Evolutionary conservation across 139 green algal species (phyloP), one percentile per base, ranked within the genome.

Genomic region (Chlamydomonas asymmetrica): DNA sequence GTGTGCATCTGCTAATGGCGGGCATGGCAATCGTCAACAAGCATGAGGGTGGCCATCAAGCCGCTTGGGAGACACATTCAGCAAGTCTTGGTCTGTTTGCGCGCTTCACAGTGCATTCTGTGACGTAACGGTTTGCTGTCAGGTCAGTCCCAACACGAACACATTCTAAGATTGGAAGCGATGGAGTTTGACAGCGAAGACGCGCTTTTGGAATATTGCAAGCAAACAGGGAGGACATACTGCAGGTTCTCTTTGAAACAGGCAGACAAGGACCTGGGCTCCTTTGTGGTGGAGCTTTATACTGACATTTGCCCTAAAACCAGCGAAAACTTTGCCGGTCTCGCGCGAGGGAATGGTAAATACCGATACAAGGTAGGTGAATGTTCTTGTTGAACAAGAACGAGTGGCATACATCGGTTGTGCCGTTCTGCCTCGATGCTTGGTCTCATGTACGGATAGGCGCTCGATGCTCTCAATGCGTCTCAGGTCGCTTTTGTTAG

Each of bases 241-340:
- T 43, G 61, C 23, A 23, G 43, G 6, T 41, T 77, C 7, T 31
- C 22, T 2, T 13, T 77, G 0, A 1, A 34, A 6, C 71, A 77
- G 34, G 57, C 59, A 9, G 41, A 23, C n/a, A 66, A 37, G 43
- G 56, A 60, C 10, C 23, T 69, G 29, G 71, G 71, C 41, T 59
- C 32, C 3, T 10, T 77, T 1, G 43, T 70, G 0, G 43, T 77
- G 29, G 71, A 77, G 34, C 59, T 77, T 4, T 77, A 52, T 59
- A 77, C 71, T 13, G 71, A 77, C 49, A 77, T 77, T 38, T 57
- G 59, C 22, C 71, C 71, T 39, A 59, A 39, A 35, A 77, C 71
- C 9, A 70, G 71, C n/a, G 59, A 41, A 25, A 69, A 70, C 34
- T 77, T 70, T 25, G 7, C 69, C 0, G n/a, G n/a, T n/a, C n/a